These are phyloP conservation scores for Claviceps quebecensis DNA, from an alignment of 2,329 filamentous ascomycete species.

Conservation along the genomic window DNA sequence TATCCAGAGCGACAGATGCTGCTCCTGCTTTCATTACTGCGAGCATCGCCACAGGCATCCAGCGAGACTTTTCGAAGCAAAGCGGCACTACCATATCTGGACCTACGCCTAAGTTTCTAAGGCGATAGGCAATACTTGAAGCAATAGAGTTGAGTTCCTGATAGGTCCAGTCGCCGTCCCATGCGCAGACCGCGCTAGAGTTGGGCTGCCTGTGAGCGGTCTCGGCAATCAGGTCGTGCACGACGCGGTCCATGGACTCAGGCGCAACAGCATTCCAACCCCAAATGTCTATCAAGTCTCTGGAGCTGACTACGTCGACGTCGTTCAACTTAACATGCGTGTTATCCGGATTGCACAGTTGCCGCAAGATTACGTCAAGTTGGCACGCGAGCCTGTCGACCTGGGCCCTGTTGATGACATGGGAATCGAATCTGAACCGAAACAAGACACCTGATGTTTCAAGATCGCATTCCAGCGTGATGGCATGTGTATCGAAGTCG, in stretches of 20 bases:
- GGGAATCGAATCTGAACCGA: slow-evolving; percentile 1
- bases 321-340: neutral
- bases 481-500: slow-evolving; percentile 2
- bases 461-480: slow-evolving; percentile 2
- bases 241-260: slow-evolving; percentile 2
- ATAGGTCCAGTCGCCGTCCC: slow-evolving; percentile 15
- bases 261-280: slow-evolving; percentile 9
- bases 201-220: slow-evolving; percentile 4
- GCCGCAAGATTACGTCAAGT: slow-evolving; percentile 1
- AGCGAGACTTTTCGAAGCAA: slow-evolving; percentile 12
- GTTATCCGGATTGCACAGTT: neutral
- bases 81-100: slow-evolving; percentile 7
- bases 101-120: slow-evolving; percentile 9
- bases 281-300: slow-evolving; percentile 6
- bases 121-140: slow-evolving; percentile 5
- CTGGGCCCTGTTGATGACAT: neutral
- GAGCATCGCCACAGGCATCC: slow-evolving; percentile 12
- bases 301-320: neutral
- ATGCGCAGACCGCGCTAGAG: slow-evolving; percentile 11
- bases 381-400: neutral
- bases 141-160: slow-evolving; percentile 8
- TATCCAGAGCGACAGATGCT: slow-evolving; percentile 15
- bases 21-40: slow-evolving; percentile 16
- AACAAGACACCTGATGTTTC: neutral
- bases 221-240: slow-evolving; percentile 12